A percentile compares a stretch with the other conserved stretches of the same genome.
phyloP scores from a whole-genome alignment of 2,329 filamentous ascomycete genomes.

The Scytalidium sp. region DNA sequence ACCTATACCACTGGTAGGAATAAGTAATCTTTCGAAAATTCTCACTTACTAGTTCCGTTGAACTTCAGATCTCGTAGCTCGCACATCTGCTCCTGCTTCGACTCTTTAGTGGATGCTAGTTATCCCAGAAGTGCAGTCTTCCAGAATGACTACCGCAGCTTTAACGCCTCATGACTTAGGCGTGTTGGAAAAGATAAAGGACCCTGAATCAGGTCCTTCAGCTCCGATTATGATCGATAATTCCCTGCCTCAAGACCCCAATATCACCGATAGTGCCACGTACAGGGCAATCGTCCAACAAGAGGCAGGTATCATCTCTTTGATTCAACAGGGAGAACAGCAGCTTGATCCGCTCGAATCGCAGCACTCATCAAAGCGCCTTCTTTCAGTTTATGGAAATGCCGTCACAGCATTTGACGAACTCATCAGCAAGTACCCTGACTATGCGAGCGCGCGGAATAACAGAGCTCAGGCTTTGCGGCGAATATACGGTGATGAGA shows the following conservation, averaged over 20 bases:
- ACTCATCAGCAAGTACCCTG: constrained; percentile 56
- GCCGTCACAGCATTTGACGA: constrained; percentile 48
- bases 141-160: constrained; percentile 43
- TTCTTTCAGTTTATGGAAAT: constrained; percentile 41
- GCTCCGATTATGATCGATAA: constrained; percentile 50
- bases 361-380: constrained; percentile 16
- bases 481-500: constrained; percentile 58
- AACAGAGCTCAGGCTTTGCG: constrained; percentile 70
- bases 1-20: too few relatives aligned
- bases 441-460: constrained; percentile 70
- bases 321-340: constrained; percentile 53
- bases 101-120: not conserved
- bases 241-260: constrained; percentile 51
- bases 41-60: too few relatives aligned
- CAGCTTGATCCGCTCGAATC: constrained; percentile 40
- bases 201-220: constrained; percentile 60
- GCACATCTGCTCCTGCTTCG: not conserved
- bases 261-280: constrained; percentile 45
- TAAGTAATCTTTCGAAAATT: too few relatives aligned
- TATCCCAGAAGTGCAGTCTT: not conserved
- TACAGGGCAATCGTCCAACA: constrained; percentile 49
- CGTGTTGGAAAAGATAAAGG: constrained; percentile 64
- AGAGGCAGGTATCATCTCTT: constrained; percentile 51
- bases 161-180: constrained; percentile 58
- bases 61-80: too few relatives aligned